A percentile compares a stretch with the other conserved stretches of the same genome.
phyloP scores from a whole-genome alignment of 192 early-diverging fungal species.

The Umbelopsis sp. region DNA sequence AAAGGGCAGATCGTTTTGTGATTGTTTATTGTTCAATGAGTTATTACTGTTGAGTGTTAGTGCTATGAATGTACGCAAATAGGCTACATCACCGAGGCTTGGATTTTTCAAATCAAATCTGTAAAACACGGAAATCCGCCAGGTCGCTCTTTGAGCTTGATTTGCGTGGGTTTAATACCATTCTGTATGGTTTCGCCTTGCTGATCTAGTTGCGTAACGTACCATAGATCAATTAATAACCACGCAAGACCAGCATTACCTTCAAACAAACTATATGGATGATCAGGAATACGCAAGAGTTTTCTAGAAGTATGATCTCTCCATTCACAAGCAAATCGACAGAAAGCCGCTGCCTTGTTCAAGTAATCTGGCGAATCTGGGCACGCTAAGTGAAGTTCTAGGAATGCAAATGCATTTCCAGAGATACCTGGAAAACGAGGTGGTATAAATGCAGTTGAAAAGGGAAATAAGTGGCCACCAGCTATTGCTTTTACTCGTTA shows the following conservation, averaged over 20 bases:
- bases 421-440: background rate
- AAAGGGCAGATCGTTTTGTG: too few relatives aligned
- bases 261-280: background rate
- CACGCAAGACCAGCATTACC: conserved; percentile 10
- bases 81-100: too few relatives aligned
- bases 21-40: too few relatives aligned
- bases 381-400: background rate
- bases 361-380: background rate
- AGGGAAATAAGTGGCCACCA: background rate
- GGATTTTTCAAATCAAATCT: conserved; percentile 1
- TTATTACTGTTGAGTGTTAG: too few relatives aligned
- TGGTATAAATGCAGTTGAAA: background rate
- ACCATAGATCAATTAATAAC: conserved; percentile 7
- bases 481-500: background rate
- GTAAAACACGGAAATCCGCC: conserved; percentile 1
- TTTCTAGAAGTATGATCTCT: conserved; percentile 11
- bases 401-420: background rate
- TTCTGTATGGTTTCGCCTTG: background rate
- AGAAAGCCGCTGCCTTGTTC: background rate
- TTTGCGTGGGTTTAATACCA: too few relatives aligned
- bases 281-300: background rate
- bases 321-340: conserved; percentile 5
- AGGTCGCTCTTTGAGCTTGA: background rate
- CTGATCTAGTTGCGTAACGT: background rate
- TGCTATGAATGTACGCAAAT: too few relatives aligned